Base-by-base conservation (phyloP, 2,329 filamentous ascomycete species). In the Cladosporium velox region DNA sequence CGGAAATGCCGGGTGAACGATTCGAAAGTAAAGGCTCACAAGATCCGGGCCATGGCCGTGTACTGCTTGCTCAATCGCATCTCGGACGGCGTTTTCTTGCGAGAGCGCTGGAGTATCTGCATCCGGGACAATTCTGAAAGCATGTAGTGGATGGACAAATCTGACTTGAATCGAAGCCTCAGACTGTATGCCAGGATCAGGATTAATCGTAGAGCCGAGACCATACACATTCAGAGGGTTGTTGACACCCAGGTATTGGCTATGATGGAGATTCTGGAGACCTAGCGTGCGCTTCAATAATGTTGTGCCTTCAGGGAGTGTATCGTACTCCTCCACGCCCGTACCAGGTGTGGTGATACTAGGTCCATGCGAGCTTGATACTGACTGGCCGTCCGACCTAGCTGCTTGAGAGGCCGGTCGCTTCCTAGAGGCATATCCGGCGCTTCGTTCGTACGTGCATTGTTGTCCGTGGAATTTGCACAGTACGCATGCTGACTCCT, bases 61-160 rank as follows among this genome's bases (percentile, higher is more conserved):
- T 21, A 93, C 89, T 30, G 91, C 80, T 44, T 83, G 83, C 78
- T 94, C 90, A 71, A 95, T 87, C 68, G 87, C 86, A 70, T 91
- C 89, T 65, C 85, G 79, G 72, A 91, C 89, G n/a, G 62, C 67
- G 8, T 57, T 66, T 35, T 73, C 72, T 52, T 68, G 70, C 35
- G 71, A 69, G 38, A 69, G 70, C 51, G 68, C 70, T 30, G 66
- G 41, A 1, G 70, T 74, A n/a, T 69, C 67, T 7, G 66, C 67
- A 38, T 74, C 71, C 63, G 90, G 89, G 65, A 92, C 81, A 83
- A 93, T 87, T 71, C 93, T 83, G 79, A 93, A 93, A 51, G 89
- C 92, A 75, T 91, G 89, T 77, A 86, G 77, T 64, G 91, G 87
- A 79, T 90, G 90, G 71, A 93, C 90, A 78, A 90, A 90, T 73